phyloP scores from a whole-genome alignment of 305 asterid genomes.

The Fraxinus nigra region DNA sequence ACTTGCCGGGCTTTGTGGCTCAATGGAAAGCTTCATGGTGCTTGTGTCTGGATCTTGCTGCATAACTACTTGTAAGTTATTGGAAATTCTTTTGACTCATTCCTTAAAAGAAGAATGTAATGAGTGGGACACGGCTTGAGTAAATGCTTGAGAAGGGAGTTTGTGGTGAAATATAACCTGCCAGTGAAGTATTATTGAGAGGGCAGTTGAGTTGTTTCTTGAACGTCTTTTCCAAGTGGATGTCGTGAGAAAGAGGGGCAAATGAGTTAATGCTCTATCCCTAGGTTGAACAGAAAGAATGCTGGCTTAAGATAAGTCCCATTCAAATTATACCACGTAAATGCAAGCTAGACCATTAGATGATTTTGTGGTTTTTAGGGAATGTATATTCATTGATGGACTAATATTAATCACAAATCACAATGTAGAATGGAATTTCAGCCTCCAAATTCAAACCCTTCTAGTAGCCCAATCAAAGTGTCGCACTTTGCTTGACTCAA shows the following conservation, averaged over 20 bases:
- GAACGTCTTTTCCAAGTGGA: slow-evolving; percentile 20
- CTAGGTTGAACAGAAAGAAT: slow-evolving; percentile 33
- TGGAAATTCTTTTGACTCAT: background rate
- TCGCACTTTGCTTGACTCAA: too few relatives aligned
- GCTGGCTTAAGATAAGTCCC: slow-evolving; percentile 33
- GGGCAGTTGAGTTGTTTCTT: slow-evolving; percentile 39
- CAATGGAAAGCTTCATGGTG: slow-evolving; percentile 27
- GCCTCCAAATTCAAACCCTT: too few relatives aligned
- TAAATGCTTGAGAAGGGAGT: slow-evolving; percentile 44
- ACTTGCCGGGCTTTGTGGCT: slow-evolving; percentile 19
- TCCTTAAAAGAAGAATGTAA: slow-evolving; percentile 16
- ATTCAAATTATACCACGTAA: slow-evolving; percentile 33
- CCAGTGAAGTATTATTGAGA: slow-evolving; percentile 24
- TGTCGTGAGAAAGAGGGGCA: slow-evolving; percentile 20
- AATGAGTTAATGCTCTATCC: slow-evolving; percentile 6
- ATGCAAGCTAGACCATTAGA: slow-evolving; percentile 25
- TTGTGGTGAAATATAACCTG: slow-evolving; percentile 43
- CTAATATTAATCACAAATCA: background rate
- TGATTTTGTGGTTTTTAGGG: slow-evolving; percentile 33
- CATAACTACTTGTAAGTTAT: slow-evolving; percentile 16
- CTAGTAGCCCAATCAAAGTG: too few relatives aligned
- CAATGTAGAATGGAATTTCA: background rate
- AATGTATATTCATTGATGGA: background rate
- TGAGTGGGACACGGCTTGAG: slow-evolving; percentile 32
- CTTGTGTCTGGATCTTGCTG: slow-evolving; percentile 22